Conservation (phyloP, 441 rosid genomes). For the Sinapis alba region DNA sequence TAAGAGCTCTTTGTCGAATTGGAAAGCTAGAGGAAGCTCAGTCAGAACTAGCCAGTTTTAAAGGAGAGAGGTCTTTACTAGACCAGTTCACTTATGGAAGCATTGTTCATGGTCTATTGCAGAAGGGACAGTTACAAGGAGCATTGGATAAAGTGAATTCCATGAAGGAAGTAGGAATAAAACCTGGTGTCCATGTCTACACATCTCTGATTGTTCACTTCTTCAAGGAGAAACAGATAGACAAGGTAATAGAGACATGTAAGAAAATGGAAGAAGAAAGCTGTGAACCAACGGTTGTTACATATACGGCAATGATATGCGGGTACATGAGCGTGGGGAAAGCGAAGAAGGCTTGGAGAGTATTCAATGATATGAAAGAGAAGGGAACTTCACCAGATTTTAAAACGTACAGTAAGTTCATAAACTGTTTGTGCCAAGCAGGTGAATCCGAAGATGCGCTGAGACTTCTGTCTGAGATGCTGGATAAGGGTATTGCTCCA, state of each 20-base stretch:
- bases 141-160: constrained; percentile 67
- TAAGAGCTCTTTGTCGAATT: constrained; percentile 77
- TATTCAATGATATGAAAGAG: constrained; percentile 50
- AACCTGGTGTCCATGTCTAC: constrained; percentile 67
- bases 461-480: constrained; percentile 66
- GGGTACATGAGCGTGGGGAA: constrained; percentile 63
- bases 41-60: constrained; percentile 43
- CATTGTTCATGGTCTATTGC: constrained; percentile 63
- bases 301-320: constrained; percentile 67
- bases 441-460: constrained; percentile 70
- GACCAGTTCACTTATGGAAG: constrained; percentile 63
- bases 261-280: constrained; percentile 56
- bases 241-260: constrained; percentile 51
- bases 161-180: constrained; percentile 61
- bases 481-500: constrained; percentile 57
- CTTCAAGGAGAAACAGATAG: constrained; percentile 64
- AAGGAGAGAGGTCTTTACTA: constrained; percentile 47
- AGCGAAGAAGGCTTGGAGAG: constrained; percentile 57
- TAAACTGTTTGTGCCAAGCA: constrained; percentile 58
- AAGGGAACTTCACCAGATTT: constrained; percentile 71
- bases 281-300: constrained; percentile 64
- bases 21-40: constrained; percentile 73
- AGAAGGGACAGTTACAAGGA: constrained; percentile 52
- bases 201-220: constrained; percentile 71
- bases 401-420: constrained; percentile 69